Evolutionary conservation across 1,284 basidiomycete species (phyloP).

Genomic region (Polyporus tsugae): DNA sequence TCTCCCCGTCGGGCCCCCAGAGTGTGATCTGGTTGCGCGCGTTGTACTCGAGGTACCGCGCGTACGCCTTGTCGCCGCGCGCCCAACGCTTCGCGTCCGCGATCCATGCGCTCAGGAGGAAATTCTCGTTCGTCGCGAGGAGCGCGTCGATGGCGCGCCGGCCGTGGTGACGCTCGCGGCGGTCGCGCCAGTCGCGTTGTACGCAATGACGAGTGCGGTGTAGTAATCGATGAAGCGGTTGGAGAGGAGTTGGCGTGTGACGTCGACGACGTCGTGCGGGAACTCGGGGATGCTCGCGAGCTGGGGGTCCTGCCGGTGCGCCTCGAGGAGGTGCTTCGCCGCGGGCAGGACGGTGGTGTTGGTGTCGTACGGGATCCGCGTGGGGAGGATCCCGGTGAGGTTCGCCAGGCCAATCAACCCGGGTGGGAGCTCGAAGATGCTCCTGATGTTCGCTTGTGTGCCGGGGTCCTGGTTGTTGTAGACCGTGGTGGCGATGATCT

Average conservation of each 20-base stretch:
- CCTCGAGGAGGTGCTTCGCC: slow-evolving; percentile 45
- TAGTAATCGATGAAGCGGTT: slow-evolving; percentile 51
- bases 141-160: slow-evolving; percentile 45
- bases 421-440: slow-evolving; percentile 48
- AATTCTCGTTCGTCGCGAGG: slow-evolving; percentile 46
- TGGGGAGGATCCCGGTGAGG: slow-evolving; percentile 45
- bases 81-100: slow-evolving; percentile 45
- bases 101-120: slow-evolving; percentile 50
- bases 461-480: slow-evolving; percentile 48
- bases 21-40: slow-evolving; percentile 55
- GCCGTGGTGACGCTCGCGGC: slow-evolving; percentile 35
- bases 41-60: slow-evolving; percentile 48
- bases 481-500: slow-evolving; percentile 47
- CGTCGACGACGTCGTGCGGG: slow-evolving; percentile 51
- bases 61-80: slow-evolving; percentile 40
- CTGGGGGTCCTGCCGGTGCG: slow-evolving; percentile 30
- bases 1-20: slow-evolving; percentile 55
- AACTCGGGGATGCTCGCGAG: slow-evolving; percentile 47
- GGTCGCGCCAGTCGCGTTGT: slow-evolving; percentile 36
- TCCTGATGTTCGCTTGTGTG: slow-evolving; percentile 50
- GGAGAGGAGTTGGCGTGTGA: slow-evolving; percentile 50
- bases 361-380: slow-evolving; percentile 49
- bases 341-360: slow-evolving; percentile 48
- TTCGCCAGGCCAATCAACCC: slow-evolving; percentile 46
- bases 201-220: slow-evolving; percentile 42